These are phyloP conservation scores for Candida boidinii DNA, from an alignment of 805 yeast species.

Conservation along the genomic window DNA sequence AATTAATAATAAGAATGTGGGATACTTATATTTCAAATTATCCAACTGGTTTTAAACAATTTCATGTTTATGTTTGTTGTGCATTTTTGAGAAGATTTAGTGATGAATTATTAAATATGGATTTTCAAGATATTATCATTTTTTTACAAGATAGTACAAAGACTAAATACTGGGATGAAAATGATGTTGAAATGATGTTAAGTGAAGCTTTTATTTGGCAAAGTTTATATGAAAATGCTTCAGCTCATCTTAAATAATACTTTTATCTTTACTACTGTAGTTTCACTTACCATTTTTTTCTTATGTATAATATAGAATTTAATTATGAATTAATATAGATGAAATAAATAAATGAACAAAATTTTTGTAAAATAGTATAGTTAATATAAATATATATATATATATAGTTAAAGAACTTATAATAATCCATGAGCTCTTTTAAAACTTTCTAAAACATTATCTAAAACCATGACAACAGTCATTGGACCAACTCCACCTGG, in stretches of 20 bases:
- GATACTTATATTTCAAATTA: constrained; percentile 82
- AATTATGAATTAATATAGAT: background rate
- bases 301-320: background rate
- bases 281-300: no score
- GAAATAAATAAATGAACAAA: background rate
- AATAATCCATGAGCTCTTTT: constrained; percentile 15
- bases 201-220: constrained; percentile 98
- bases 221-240: constrained; percentile 79
- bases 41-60: constrained; percentile 75
- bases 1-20: constrained; percentile 89
- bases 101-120: constrained; percentile 68
- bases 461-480: constrained; percentile 94
- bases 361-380: background rate
- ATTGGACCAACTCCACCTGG: constrained; percentile 99
- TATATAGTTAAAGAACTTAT: background rate
- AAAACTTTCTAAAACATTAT: constrained; percentile 79
- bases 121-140: constrained; percentile 89
- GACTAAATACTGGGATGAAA: constrained; percentile 76
- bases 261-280: background rate
- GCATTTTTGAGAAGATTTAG: constrained; percentile 91
- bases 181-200: constrained; percentile 82
- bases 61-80: constrained; percentile 96
- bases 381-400: background rate
- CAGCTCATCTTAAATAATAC: constrained; percentile 61
- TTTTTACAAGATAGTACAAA: constrained; percentile 81